Percentiles rank a stretch among this genome's conserved stretches.
Conservation (phyloP, 148 eudicot species). For the Selenicereus undatus region DNA sequence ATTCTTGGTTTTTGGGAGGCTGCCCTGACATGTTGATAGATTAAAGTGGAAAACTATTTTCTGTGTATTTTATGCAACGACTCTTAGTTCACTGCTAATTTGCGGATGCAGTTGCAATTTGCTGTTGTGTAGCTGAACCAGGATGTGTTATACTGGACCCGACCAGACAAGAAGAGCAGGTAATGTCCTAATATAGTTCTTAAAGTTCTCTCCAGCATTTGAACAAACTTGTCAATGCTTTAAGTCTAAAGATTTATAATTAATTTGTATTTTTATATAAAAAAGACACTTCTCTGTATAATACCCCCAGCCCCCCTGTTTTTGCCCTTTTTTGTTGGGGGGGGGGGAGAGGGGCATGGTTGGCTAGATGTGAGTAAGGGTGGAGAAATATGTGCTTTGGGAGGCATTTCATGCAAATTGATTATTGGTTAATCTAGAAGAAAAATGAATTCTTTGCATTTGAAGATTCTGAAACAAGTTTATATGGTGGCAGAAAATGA, state of each 20-base stretch:
- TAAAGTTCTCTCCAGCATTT: not conserved
- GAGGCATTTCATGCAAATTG: not conserved
- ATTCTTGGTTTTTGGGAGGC: not conserved
- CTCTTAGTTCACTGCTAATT: slow-evolving; percentile 11
- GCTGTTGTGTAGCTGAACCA: slow-evolving; percentile 63
- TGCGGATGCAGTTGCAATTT: slow-evolving; percentile 72
- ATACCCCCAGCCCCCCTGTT: too few species aligned
- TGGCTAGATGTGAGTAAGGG: not conserved
- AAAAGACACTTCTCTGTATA: too few species aligned
- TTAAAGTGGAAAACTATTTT: not conserved
- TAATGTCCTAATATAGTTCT: slow-evolving; percentile 12
- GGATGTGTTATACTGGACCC: slow-evolving; percentile 76
- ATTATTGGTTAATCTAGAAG: not conserved
- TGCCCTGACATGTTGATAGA: not conserved
- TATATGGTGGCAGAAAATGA: slow-evolving; percentile 62
- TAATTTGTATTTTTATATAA: too few species aligned
- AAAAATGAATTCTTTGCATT: not conserved
- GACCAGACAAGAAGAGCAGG: slow-evolving; percentile 86
- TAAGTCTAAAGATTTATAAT: not conserved
- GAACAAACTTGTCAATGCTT: not conserved
- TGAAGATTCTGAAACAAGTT: not conserved
- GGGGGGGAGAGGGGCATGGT: not conserved
- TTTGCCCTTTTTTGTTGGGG: not conserved
- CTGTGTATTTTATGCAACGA: not conserved
- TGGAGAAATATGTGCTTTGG: not conserved